Base-by-base conservation (phyloP, 805 yeast species). In the Saccharomycopsis schoenii region DNA sequence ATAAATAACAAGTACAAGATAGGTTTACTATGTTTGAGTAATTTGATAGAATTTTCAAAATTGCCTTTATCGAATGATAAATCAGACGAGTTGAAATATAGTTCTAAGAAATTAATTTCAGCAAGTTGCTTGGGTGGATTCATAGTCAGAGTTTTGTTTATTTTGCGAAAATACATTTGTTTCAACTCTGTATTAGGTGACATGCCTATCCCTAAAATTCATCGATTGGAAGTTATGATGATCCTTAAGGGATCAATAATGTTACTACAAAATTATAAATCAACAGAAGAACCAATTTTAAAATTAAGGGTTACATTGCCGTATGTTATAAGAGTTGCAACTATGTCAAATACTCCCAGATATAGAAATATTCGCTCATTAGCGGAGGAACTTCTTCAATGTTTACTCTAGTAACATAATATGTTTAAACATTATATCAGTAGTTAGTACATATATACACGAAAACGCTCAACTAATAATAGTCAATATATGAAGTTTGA, bases 171-270 rank as follows among this genome's bases (percentile, higher is more conserved):
- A 62, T 84, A 82, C 63, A 74, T 88, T 6, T 82, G 86, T 15
- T 91, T 88, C 65, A 80, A 78, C 58, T 80, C 77, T 39, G 72
- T 91, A 12, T 68, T 85, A 5, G 81, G 83, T 41, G 74, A 71
- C 37, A 80, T 80, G 58, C 97, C 97, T 0, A 74, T 88, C 15
- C 81, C 93, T 0, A 76, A 79, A 47, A 70, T 88, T 8, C 89
- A 89, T 65, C 81, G 81, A 59, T 71, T 74, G 5, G 98, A 92
- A 69, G 67, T 91, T n/a, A 64, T 65, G 12, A 66, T 74, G 0
- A 67, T 83, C 5, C 66, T 85, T 25, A 62, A 70, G 3, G 86
- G 88, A 0, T 66, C 52, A 12, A 47, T 47, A 47, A 24, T 47
- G 52, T 47, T 47, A 8, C 21, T 47, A 21, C 24, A 24, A 19